phyloP scores from a whole-genome alignment of 192 early-diverging fungal species.

The Mortierella claussenii region DNA sequence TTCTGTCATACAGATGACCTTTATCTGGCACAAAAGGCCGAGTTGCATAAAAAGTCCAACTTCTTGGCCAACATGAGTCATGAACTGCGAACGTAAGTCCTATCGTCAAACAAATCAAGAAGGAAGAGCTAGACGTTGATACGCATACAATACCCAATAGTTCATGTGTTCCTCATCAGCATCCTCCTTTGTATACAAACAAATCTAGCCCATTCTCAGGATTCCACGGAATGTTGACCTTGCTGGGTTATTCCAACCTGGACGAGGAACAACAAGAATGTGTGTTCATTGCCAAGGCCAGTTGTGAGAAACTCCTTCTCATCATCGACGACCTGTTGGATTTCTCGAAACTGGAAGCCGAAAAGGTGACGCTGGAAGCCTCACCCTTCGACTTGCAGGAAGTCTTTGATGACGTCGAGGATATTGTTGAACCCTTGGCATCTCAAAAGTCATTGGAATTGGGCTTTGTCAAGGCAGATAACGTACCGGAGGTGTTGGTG shows the following conservation, averaged over 20 bases:
- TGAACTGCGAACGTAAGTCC: conserved; percentile 42
- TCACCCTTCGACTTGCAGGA: conserved; percentile 62
- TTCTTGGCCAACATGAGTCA: conserved; percentile 64
- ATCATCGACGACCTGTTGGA: conserved; percentile 60
- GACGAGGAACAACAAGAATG: conserved; percentile 62
- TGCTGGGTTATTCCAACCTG: conserved; percentile 58
- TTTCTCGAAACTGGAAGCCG: conserved; percentile 70
- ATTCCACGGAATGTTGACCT: conserved; percentile 64
- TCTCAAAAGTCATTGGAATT: conserved; percentile 64
- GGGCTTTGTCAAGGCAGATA: conserved; percentile 59
- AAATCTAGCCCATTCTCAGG: conserved; percentile 56
- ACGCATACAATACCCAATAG: too few relatives aligned
- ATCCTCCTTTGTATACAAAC: not conserved
- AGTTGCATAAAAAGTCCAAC: conserved; percentile 57
- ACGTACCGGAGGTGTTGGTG: conserved; percentile 64
- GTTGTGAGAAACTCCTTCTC: conserved; percentile 59
- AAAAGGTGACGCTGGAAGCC: conserved; percentile 62
- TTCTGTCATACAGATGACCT: conserved; percentile 23
- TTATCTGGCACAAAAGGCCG: conserved; percentile 55
- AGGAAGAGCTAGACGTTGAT: too few relatives aligned
- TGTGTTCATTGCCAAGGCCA: conserved; percentile 60
- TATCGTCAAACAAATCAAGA: too few relatives aligned
- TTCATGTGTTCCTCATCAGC: too few relatives aligned
- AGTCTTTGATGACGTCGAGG: conserved; percentile 68
- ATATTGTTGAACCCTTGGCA: conserved; percentile 63